Evolutionary conservation across 495 filamentous ascomycete genomes (phyloP).

Genomic region (Aspergillus cavernicola): DNA sequence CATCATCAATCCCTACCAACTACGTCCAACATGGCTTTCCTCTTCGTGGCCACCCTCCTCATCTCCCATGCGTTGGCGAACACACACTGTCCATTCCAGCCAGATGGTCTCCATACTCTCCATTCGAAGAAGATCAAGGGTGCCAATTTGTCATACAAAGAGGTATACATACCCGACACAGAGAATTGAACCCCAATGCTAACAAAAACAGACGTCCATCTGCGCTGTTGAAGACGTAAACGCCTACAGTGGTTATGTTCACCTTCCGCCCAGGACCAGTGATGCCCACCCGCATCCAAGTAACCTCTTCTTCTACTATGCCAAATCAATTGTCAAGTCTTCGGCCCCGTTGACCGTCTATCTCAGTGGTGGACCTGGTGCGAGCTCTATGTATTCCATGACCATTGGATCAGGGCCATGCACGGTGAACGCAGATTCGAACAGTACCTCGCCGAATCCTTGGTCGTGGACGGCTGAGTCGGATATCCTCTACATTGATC

Average conservation of each 20-base stretch:
- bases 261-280: slow-evolving; percentile 2
- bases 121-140: slow-evolving; percentile 4
- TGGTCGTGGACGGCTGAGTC: slow-evolving; percentile 11
- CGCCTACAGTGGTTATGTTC: slow-evolving; percentile 9
- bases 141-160: slow-evolving; percentile 9
- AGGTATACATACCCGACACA: not conserved
- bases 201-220: slow-evolving; percentile 8
- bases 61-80: not conserved
- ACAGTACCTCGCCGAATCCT: slow-evolving; percentile 7
- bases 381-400: slow-evolving; percentile 1
- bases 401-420: slow-evolving; percentile 5
- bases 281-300: not conserved
- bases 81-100: slow-evolving; percentile 5
- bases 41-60: not conserved
- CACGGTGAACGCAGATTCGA: slow-evolving; percentile 1
- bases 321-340: not conserved
- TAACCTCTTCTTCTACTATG: slow-evolving; percentile 8
- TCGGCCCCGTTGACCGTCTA: slow-evolving; percentile 8
- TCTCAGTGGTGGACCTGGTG: slow-evolving; percentile 9
- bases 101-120: not conserved
- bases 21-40: not conserved
- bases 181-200: not conserved
- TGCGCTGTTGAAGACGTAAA: slow-evolving; percentile 2
- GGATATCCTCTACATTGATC: slow-evolving; percentile 11
- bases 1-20: too few relatives aligned